A percentile compares a stretch with the other conserved stretches of the same genome.
These are phyloP conservation scores for Oemleria cerasiformis DNA, from an alignment of 306 rosid species.

Conservation along the genomic window DNA sequence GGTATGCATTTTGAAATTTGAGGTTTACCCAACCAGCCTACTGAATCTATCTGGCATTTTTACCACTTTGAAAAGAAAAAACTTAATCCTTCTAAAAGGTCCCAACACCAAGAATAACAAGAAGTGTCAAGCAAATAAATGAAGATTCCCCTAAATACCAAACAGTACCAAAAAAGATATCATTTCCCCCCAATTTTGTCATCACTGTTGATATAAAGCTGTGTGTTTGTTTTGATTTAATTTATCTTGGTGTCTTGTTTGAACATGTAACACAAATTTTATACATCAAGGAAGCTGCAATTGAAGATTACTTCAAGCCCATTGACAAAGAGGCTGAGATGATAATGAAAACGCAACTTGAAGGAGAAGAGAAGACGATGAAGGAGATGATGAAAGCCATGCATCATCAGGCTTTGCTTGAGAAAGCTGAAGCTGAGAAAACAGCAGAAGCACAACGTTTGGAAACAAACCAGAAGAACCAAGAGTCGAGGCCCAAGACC, in stretches of 20 bases:
- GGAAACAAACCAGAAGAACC: slow-evolving; percentile 26
- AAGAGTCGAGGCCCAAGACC: slow-evolving; percentile 27
- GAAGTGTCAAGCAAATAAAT: not conserved
- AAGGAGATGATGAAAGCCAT: slow-evolving; percentile 63
- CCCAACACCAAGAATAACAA: not conserved
- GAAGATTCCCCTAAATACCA: not conserved
- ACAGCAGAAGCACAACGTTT: slow-evolving; percentile 20
- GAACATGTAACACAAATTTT: not conserved
- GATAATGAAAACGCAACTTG: slow-evolving; percentile 66
- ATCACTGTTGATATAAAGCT: not conserved
- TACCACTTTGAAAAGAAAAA: not conserved
- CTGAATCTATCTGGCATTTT: not conserved
- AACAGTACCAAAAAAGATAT: not conserved
- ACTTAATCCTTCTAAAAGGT: not conserved
- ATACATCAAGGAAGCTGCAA: slow-evolving; percentile 65
- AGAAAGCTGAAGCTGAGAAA: slow-evolving; percentile 43
- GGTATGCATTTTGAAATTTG: not conserved
- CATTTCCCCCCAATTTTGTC: not conserved
- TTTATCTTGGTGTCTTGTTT: not conserved
- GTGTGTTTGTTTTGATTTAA: not conserved
- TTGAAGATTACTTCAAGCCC: slow-evolving; percentile 90
- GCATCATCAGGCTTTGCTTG: slow-evolving; percentile 61
- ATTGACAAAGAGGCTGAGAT: slow-evolving; percentile 75
- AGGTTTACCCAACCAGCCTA: not conserved
- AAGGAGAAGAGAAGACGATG: slow-evolving; percentile 64